Evolutionary conservation across 2,329 filamentous ascomycete species (phyloP), one percentile per base, ranked within the genome.

Genomic region (Bretziella fagacearum): DNA sequence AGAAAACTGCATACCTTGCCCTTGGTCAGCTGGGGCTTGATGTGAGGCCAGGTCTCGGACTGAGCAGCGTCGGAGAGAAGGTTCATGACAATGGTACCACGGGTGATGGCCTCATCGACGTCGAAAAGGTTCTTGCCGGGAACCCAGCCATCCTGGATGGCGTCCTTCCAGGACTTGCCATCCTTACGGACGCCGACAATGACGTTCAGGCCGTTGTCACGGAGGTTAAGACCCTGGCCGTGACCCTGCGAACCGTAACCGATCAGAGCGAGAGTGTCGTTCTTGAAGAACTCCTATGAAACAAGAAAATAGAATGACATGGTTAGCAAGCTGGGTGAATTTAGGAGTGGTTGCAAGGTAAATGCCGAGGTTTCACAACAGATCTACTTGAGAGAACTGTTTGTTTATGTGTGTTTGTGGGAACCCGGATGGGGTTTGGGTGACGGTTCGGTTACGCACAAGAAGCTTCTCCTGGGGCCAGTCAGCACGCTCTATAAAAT

Each of bases 41-140:
- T 91, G 59, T 79, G 73, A 61, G 91, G 87, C 91, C 91, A 98
- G 54, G 91, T 98, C 82, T 96, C 91, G 61, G 79, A 86, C 78
- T 98, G 91, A 58, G 91, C 91, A 60, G 91, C 91, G 65, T 98
- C 91, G 64, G 78, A 84, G 68, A 98, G 85, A 58, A 98, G 75
- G 80, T 98, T 98, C 91, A 98, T 98, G 77, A 98, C 65, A 65
- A 96, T 84, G 67, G 86, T 87, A 63, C 89, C 85, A 66, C 80
- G 82, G 63, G 75, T 70, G 69, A 98, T 95, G 65, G 91, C 91
- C 70, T 94, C 87, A 62, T 93, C 86, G 58, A 98, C 81, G 60
- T 95, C 89, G 71, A 98, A 98, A 58, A 98, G 79, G 79, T 95
- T 98, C 77, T 89, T 93, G 67, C 87, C 91, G 61, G 85, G 81